Base-by-base conservation (phyloP, 1,284 basidiomycete genomes). In the Coniferiporia weirii region DNA sequence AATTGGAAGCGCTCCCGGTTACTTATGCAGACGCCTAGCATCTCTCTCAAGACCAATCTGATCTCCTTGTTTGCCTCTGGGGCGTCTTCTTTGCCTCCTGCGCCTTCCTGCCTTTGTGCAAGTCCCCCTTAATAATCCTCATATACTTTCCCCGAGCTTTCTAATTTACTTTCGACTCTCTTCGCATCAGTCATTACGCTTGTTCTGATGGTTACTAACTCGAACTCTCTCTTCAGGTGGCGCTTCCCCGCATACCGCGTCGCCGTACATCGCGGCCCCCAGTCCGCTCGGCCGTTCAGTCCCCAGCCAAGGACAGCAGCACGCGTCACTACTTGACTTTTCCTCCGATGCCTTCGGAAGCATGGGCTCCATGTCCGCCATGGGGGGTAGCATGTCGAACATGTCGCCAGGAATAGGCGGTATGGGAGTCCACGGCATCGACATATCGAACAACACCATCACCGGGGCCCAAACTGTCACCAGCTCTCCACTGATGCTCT, bases 401-500 rank as follows among this genome's bases (percentile, higher is more conserved):
- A 34, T 51, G 49, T 20, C 46, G 10, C 12, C 52, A 3, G 35
- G 35, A 20, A 35, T 36, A 17, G 17, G 12, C 35, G 49, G 38
- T 17, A n/a, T 57, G 7, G 43, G 35, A 6, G 48, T 57, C 19
- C 35, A 47, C 5, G 49, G 35, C 19, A 57, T 57, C 22, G 36
- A 15, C 50, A 50, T 50, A 17, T 12, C 50, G 56, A 50, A 20
- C 56, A 57, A 5, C 27, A 27, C 35, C 4, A 58, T 45, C 10
- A 19, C 57, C 34, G 57, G 50, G 17, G 40, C 35, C 43, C 15
- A 27, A 5, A 27, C 52, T 38, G 27, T 12, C 45, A 56, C 20
- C 38, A 45, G 45, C 45, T 60, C 59, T 13, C 59, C 59, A 9
- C 27, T 56, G 22, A 50, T 56, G 47, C 50, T 60, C 13, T 10